phyloP scores from a whole-genome alignment of 805 yeast species.

The Sugiyamaella lignohabitans region DNA sequence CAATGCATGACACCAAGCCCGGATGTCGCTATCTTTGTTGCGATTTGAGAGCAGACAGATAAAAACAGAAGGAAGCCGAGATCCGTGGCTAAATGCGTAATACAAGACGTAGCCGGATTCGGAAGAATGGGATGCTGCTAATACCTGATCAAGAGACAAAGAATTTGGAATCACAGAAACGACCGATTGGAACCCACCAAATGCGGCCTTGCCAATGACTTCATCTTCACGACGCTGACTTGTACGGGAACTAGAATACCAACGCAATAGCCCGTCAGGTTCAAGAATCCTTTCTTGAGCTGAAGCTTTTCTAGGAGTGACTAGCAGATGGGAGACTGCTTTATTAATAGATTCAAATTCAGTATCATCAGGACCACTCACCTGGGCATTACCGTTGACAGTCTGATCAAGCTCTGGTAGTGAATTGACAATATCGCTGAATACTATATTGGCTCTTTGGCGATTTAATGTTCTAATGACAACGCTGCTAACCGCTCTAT shows the following conservation, averaged over 20 bases:
- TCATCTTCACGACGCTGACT: constrained; percentile 10
- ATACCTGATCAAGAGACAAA: constrained; percentile 7
- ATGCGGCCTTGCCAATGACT: constrained; percentile 24
- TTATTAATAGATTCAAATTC: too few species aligned
- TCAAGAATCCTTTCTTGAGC: constrained; percentile 26
- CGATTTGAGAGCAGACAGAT: constrained; percentile 20
- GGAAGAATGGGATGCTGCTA: constrained; percentile 12
- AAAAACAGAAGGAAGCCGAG: constrained; percentile 11
- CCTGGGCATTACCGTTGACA: constrained; percentile 6
- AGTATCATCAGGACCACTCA: constrained; percentile 2
- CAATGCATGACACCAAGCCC: constrained; percentile 30
- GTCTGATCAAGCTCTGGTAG: constrained; percentile 18
- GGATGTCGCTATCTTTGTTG: constrained; percentile 16
- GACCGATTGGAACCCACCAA: constrained; percentile 23
- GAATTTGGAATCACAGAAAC: constrained; percentile 13
- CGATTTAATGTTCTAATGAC: constrained; percentile 29
- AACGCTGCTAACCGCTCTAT: constrained; percentile 30
- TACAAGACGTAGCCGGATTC: constrained; percentile 15
- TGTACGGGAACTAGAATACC: constrained; percentile 17
- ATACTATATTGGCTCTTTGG: constrained; percentile 30
- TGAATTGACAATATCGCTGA: constrained; percentile 22
- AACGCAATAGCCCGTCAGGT: constrained; percentile 27
- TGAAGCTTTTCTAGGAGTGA: constrained; percentile 24
- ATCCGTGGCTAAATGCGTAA: not conserved
- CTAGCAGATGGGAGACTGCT: constrained; percentile 19